These are phyloP conservation scores for Trichosporon inkin DNA, from an alignment of 1,284 basidiomycete species.

Conservation along the genomic window DNA sequence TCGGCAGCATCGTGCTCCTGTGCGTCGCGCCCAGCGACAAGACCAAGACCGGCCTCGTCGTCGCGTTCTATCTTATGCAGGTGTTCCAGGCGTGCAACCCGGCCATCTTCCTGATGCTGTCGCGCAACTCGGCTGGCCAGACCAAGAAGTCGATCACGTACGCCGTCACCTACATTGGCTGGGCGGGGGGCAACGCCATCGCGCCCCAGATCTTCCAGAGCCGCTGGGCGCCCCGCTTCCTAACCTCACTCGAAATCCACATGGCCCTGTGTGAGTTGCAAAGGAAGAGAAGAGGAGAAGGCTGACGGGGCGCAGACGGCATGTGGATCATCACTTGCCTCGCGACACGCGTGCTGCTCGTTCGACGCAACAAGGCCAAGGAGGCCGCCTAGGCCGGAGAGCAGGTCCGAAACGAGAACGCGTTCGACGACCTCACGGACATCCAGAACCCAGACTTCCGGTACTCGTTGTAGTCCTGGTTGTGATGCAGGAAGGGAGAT, in stretches of 20 bases:
- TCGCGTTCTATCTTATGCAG: conserved; percentile 23
- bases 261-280: conserved; percentile 26
- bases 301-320: conserved; percentile 15
- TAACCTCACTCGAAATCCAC: conserved; percentile 38
- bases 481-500: neutral
- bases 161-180: conserved; percentile 27
- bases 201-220: conserved; percentile 36
- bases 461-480: neutral
- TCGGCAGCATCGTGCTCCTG: conserved; percentile 22
- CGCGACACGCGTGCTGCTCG: conserved; percentile 24
- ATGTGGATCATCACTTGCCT: conserved; percentile 26
- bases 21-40: conserved; percentile 13
- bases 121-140: conserved; percentile 25
- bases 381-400: conserved; percentile 13
- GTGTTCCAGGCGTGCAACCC: conserved; percentile 16
- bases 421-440: conserved; percentile 27
- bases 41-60: conserved; percentile 18
- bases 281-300: neutral
- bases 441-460: conserved; percentile 24
- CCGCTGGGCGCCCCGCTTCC: conserved; percentile 34
- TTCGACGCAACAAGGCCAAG: conserved; percentile 26
- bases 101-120: conserved; percentile 21
- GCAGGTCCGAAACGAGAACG: conserved; percentile 15
- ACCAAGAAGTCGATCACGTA: conserved; percentile 24
- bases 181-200: conserved; percentile 38